Evolutionary conservation across 2,329 filamentous ascomycete species (phyloP), one percentile per base, ranked within the genome.

Genomic region (Arthrobotrys megalospora): DNA sequence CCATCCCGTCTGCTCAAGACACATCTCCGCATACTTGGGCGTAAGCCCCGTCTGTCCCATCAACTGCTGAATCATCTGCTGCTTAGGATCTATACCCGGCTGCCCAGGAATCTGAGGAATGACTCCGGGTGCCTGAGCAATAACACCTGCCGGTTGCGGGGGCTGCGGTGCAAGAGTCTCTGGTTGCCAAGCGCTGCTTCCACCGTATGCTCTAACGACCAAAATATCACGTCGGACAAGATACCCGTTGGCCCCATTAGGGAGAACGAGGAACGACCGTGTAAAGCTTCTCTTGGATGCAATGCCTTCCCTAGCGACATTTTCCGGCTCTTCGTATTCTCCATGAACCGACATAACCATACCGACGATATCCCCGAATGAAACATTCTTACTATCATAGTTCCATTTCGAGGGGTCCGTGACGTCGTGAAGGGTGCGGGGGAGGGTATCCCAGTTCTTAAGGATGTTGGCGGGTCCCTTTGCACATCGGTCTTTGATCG

Each of bases 171-270:
- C 76, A 47, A 81, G 82, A 21, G 79, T 81, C 71, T 87, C 86
- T 6, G 85, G 85, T 58, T 84, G 83, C 84, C 87, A 89, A 28
- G 88, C 88, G 69, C 87, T 85, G 36, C 83, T 83, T 58, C 88
- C 89, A 53, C 89, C 88, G 78, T 90, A 94, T 5, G 90, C 89
- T 80, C 92, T 89, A 62, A 97, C 85, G 12, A 90, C 90, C 45
- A 96, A 86, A 85, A 94, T 89, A 84, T 97, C 94, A 83, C 89
- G 94, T 80, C 94, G 87, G 43, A 97, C 91, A 58, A 93, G 89
- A 69, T 96, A 88, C 16, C 89, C 89, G 4, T 90, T 87, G 0
- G 90, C 89, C 38, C 87, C 88, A 36, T 92, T 93, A 0, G 93
- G 93, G 0, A 93, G 93, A 16, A 97, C 87, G 47, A 94, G 86